Evolutionary conservation across 2,329 filamentous ascomycete species (phyloP).

Genomic region (Alternaria gansuensis): DNA sequence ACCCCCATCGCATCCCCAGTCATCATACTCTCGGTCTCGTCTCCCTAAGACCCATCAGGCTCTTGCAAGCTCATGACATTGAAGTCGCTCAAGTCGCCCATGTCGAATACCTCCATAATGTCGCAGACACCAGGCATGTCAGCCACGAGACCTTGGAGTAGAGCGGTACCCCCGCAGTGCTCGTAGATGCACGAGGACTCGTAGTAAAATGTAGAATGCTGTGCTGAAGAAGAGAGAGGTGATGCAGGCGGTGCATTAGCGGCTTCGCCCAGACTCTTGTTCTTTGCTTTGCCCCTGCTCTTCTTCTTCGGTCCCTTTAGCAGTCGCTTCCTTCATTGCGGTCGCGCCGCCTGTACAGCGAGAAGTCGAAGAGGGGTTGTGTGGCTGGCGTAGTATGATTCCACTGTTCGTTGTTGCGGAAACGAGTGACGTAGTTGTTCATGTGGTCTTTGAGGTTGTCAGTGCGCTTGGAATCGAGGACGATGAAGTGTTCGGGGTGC

Average conservation of each 20-base stretch:
- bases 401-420: too few species aligned
- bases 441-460: too few species aligned
- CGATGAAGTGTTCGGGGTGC: too few species aligned
- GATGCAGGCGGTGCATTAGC: background rate
- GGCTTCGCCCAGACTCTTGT: too few species aligned
- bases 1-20: background rate
- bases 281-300: too few species aligned
- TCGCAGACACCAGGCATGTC: background rate
- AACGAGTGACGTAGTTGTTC: too few species aligned
- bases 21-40: background rate
- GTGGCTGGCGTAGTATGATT: too few species aligned
- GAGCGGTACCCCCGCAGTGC: background rate
- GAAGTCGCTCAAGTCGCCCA: background rate
- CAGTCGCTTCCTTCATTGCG: too few species aligned
- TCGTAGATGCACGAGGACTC: background rate
- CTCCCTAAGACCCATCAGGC: background rate
- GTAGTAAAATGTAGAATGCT: background rate
- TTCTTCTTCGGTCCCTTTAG: too few species aligned
- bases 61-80: background rate
- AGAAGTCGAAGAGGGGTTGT: too few species aligned
- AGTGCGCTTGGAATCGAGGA: background rate
- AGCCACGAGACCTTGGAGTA: background rate
- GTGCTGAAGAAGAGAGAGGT: background rate
- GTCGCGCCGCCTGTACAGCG: too few species aligned
- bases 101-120: background rate